These are phyloP conservation scores for Termitomyces sp. DNA, from an alignment of 768 basidiomycete species.

Conservation along the genomic window DNA sequence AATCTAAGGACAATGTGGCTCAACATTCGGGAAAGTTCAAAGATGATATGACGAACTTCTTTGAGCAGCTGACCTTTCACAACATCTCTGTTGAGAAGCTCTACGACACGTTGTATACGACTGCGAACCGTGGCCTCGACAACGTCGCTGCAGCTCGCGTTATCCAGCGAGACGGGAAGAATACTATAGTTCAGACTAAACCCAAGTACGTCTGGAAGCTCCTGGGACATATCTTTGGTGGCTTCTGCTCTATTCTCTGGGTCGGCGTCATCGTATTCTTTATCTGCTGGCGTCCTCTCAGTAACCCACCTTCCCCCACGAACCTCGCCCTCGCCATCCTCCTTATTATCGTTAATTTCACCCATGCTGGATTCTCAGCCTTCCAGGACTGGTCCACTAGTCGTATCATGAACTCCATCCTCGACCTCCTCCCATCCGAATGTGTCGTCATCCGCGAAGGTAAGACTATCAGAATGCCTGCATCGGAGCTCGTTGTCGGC, in stretches of 20 bases:
- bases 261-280: slow-evolving; percentile 11
- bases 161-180: slow-evolving; percentile 10
- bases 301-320: slow-evolving; percentile 10
- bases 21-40: not conserved
- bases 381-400: slow-evolving; percentile 12
- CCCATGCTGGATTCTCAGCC: slow-evolving; percentile 10
- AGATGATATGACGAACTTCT: not conserved
- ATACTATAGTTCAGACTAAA: slow-evolving; percentile 1
- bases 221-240: slow-evolving; percentile 8
- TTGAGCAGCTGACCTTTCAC: slow-evolving; percentile 6
- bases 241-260: slow-evolving; percentile 14
- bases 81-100: slow-evolving; percentile 2
- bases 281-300: slow-evolving; percentile 12
- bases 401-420: slow-evolving; percentile 15
- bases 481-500: slow-evolving; percentile 11
- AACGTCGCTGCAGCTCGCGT: not conserved
- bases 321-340: slow-evolving; percentile 15
- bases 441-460: slow-evolving; percentile 11
- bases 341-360: slow-evolving; percentile 4
- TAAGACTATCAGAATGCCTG: slow-evolving; percentile 7
- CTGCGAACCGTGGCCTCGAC: slow-evolving; percentile 5
- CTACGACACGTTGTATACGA: slow-evolving; percentile 1
- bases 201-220: slow-evolving; percentile 8
- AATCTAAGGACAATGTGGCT: not conserved
- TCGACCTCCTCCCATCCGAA: slow-evolving; percentile 12